Evolutionary conservation across 768 basidiomycete genomes (phyloP).

Genomic region (Auricularia sp.): DNA sequence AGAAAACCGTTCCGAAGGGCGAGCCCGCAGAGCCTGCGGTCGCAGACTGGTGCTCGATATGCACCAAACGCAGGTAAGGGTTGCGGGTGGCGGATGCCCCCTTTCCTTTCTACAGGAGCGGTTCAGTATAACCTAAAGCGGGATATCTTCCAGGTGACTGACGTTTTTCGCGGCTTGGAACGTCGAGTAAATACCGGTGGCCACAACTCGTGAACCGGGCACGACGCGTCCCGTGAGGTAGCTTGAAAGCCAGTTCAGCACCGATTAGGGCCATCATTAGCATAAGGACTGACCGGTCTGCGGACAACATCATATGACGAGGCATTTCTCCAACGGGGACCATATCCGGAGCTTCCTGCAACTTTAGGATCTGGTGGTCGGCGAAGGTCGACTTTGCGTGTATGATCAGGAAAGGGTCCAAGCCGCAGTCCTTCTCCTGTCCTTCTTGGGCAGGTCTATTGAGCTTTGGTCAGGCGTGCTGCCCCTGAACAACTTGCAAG

Average conservation of each 20-base stretch:
- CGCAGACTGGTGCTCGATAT: slow-evolving; percentile 81
- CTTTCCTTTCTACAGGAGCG: slow-evolving; percentile 39
- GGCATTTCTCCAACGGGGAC: slow-evolving; percentile 98
- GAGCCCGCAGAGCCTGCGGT: slow-evolving; percentile 56
- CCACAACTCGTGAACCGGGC: slow-evolving; percentile 90
- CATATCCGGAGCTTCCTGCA: slow-evolving; percentile 99
- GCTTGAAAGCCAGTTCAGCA: slow-evolving; percentile 11
- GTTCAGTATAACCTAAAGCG: not conserved
- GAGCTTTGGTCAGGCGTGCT: not conserved
- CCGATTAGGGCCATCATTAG: not conserved
- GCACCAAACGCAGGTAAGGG: slow-evolving; percentile 87
- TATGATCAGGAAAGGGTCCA: slow-evolving; percentile 92
- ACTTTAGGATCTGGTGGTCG: slow-evolving; percentile 91
- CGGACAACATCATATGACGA: slow-evolving; percentile 85
- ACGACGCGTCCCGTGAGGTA: slow-evolving; percentile 88
- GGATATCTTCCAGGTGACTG: slow-evolving; percentile 14
- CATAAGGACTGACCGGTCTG: slow-evolving; percentile 44
- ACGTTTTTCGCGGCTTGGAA: slow-evolving; percentile 85
- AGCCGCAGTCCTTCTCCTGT: slow-evolving; percentile 88
- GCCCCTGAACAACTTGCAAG: not conserved
- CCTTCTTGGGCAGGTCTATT: slow-evolving; percentile 49
- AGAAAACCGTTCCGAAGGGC: slow-evolving; percentile 80
- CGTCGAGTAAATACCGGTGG: slow-evolving; percentile 94
- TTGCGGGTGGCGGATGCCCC: slow-evolving; percentile 82
- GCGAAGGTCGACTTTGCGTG: slow-evolving; percentile 91